phyloP scores from a whole-genome alignment of 108 stramenopile genomes.

The Cylindrotheca closterium region DNA sequence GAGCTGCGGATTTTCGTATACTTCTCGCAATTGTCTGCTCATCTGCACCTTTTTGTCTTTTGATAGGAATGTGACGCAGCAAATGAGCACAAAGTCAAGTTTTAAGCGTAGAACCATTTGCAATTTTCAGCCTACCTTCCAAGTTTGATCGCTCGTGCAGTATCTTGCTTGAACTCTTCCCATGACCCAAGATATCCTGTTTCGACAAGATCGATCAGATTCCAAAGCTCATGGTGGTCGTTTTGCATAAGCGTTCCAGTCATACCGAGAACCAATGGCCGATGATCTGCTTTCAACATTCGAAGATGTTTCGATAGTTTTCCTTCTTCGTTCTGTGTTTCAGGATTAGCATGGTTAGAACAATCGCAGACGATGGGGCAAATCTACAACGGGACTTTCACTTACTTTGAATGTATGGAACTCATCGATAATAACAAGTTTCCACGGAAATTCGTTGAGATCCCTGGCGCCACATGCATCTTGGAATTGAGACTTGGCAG shows the following conservation, averaged over 20 bases:
- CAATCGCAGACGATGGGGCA: not conserved
- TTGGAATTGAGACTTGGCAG: slow-evolving; percentile 55
- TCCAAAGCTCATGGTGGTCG: slow-evolving; percentile 71
- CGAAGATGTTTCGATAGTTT: slow-evolving; percentile 32
- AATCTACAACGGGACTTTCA: not conserved
- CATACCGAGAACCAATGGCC: slow-evolving; percentile 43
- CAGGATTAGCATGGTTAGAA: not conserved
- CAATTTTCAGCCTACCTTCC: slow-evolving; percentile 44
- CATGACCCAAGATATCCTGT: slow-evolving; percentile 57
- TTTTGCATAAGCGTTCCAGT: slow-evolving; percentile 75
- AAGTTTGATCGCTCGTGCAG: slow-evolving; percentile 56
- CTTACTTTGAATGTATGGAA: slow-evolving; percentile 75
- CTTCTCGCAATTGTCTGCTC: slow-evolving; percentile 32
- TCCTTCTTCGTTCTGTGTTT: slow-evolving; percentile 13
- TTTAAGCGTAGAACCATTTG: not conserved
- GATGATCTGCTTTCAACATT: slow-evolving; percentile 18
- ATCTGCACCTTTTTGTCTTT: slow-evolving; percentile 33
- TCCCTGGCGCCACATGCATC: slow-evolving; percentile 8
- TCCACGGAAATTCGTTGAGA: slow-evolving; percentile 58
- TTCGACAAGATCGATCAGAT: slow-evolving; percentile 74
- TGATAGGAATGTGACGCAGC: not conserved
- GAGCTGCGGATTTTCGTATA: slow-evolving; percentile 31
- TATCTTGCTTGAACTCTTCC: slow-evolving; percentile 49
- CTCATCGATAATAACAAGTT: slow-evolving; percentile 81
- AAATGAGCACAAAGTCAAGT: not conserved